Evolutionary conservation across 208 protist species (phyloP).

Genomic region (Leptomonas seymouri): DNA sequence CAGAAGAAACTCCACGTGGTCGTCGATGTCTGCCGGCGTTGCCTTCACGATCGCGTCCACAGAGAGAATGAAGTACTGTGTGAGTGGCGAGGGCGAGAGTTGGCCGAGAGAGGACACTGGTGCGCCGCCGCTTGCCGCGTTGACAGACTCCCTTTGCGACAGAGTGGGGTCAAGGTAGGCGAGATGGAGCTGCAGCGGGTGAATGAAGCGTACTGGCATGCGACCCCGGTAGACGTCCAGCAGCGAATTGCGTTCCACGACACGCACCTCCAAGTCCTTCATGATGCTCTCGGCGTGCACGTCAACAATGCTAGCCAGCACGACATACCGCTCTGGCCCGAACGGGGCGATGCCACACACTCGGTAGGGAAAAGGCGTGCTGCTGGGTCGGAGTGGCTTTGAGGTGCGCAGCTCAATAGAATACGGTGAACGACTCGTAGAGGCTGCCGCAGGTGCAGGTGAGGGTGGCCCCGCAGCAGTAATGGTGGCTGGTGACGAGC

Average conservation of each 20-base stretch:
- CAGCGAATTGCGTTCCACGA: conserved; percentile 59
- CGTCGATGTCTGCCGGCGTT: conserved; percentile 53
- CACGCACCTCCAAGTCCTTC: conserved; percentile 66
- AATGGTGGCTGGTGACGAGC: background rate
- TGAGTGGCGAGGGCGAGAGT: conserved; percentile 21
- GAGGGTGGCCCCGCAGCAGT: background rate
- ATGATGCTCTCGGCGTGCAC: conserved; percentile 38
- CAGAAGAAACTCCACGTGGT: conserved; percentile 71
- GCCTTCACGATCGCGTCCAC: conserved; percentile 60
- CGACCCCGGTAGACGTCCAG: conserved; percentile 56
- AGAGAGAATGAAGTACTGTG: conserved; percentile 59
- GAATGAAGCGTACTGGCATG: conserved; percentile 49
- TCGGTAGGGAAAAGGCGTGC: conserved; percentile 44
- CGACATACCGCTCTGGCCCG: conserved; percentile 50
- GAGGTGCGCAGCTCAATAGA: conserved; percentile 15
- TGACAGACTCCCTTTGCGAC: background rate
- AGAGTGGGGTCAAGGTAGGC: conserved; percentile 21
- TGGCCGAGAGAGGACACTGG: background rate
- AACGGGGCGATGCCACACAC: conserved; percentile 72
- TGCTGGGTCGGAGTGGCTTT: conserved; percentile 26
- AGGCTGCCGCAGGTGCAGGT: background rate
- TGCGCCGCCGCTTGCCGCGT: background rate
- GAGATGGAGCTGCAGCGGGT: conserved; percentile 70
- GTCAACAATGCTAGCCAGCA: conserved; percentile 50
- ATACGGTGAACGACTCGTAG: background rate